Percentiles rank a stretch among this genome's conserved stretches.
phyloP scores from a whole-genome alignment of 768 basidiomycete genomes.

The Gelatoporia subvermispora region DNA sequence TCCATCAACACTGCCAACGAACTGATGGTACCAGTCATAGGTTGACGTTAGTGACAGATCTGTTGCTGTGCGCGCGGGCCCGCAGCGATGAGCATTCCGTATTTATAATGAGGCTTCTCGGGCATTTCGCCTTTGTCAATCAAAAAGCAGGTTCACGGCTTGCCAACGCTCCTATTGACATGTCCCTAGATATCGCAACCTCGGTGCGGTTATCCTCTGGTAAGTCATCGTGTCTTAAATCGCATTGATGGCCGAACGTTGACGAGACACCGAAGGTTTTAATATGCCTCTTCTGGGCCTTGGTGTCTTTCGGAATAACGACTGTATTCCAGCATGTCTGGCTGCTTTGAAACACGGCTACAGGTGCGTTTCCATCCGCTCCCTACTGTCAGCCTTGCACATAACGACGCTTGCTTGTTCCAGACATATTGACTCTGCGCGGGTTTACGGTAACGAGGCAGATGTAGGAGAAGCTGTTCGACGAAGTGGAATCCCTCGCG shows the following conservation, averaged over 20 bases:
- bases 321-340: slow-evolving; percentile 46
- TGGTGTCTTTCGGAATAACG: slow-evolving; percentile 66
- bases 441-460: slow-evolving; percentile 61
- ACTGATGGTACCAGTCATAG: too few species aligned
- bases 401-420: background rate
- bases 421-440: slow-evolving; percentile 72
- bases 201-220: background rate
- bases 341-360: slow-evolving; percentile 63
- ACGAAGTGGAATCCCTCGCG: slow-evolving; percentile 48
- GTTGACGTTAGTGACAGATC: too few species aligned
- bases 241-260: too few species aligned
- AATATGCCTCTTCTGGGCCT: slow-evolving; percentile 68
- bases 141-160: too few species aligned
- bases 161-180: background rate
- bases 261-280: slow-evolving; percentile 36
- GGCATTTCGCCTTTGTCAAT: too few species aligned
- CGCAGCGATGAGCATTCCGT: too few species aligned
- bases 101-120: too few species aligned
- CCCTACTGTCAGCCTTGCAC: background rate
- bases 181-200: background rate
- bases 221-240: too few species aligned
- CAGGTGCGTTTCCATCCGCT: slow-evolving; percentile 29
- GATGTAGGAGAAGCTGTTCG: slow-evolving; percentile 54
- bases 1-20: too few species aligned
- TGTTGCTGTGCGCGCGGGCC: too few species aligned